Evolutionary conservation across 2,329 filamentous ascomycete genomes (phyloP).

Genomic region (Clarireedia monteithiana): DNA sequence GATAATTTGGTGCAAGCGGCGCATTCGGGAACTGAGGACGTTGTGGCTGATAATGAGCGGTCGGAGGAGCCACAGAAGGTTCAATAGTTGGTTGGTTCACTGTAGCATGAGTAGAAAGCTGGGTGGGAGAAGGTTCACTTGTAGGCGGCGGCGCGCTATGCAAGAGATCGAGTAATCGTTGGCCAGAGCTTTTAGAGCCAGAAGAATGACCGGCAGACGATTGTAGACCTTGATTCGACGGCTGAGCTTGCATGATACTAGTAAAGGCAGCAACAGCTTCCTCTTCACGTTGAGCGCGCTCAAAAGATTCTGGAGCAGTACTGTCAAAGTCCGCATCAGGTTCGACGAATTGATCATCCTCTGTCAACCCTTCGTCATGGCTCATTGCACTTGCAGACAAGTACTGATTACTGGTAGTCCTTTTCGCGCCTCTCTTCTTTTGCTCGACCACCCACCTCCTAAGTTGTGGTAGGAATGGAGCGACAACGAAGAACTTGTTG

Average conservation of each 20-base stretch:
- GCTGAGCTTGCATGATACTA: slow-evolving; percentile 47
- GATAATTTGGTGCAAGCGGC: slow-evolving; percentile 42
- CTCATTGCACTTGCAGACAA: slow-evolving; percentile 34
- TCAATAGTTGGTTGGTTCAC: slow-evolving; percentile 45
- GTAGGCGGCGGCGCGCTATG: slow-evolving; percentile 21
- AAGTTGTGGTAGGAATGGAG: slow-evolving; percentile 77
- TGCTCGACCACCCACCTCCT: slow-evolving; percentile 89
- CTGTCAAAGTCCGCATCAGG: slow-evolving; percentile 2
- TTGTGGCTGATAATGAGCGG: slow-evolving; percentile 50
- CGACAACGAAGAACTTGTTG: slow-evolving; percentile 97
- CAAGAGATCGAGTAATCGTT: slow-evolving; percentile 49
- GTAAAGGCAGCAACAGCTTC: slow-evolving; percentile 34
- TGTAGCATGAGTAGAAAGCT: slow-evolving; percentile 41
- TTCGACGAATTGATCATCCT: slow-evolving; percentile 45
- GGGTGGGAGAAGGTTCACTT: slow-evolving; percentile 13
- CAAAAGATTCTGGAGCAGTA: slow-evolving; percentile 13
- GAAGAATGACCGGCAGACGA: slow-evolving; percentile 14
- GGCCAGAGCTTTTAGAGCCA: slow-evolving; percentile 29
- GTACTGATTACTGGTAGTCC: slow-evolving; percentile 35
- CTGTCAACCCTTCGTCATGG: slow-evolving; percentile 49
- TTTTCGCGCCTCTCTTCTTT: slow-evolving; percentile 59
- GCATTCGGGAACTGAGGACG: slow-evolving; percentile 39
- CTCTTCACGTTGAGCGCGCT: neutral
- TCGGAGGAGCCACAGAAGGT: slow-evolving; percentile 42
- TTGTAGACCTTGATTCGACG: slow-evolving; percentile 43